Percentiles rank a stretch among this genome's conserved stretches.
Evolutionary conservation across 352 stramenopile genomes (phyloP).

Genomic region (Thraustochytrium striatum): DNA sequence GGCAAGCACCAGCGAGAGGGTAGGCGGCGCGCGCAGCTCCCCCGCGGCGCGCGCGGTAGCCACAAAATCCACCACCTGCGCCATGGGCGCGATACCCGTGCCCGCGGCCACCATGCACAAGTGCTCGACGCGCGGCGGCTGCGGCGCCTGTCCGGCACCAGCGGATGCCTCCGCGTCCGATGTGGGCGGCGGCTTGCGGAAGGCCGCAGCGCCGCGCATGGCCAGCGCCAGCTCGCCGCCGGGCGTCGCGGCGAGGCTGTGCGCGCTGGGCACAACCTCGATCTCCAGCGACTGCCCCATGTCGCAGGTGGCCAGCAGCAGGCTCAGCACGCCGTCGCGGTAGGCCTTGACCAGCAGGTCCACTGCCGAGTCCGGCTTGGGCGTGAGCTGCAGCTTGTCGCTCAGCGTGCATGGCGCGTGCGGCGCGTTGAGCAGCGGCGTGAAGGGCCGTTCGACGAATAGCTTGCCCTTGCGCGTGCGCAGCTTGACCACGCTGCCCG

Average conservation of each 20-base stretch:
- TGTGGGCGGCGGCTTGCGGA: too few relatives aligned
- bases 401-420: neutral
- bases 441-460: constrained; percentile 13
- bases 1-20: constrained; percentile 19
- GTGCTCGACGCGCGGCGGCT: neutral
- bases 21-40: neutral
- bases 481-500: constrained; percentile 20
- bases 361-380: too few relatives aligned
- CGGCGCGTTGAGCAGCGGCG: neutral
- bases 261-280: neutral
- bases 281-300: neutral
- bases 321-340: neutral
- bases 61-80: constrained; percentile 11
- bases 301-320: neutral
- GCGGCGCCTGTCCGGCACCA: neutral
- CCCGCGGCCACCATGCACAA: constrained; percentile 19
- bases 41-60: neutral
- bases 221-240: neutral
- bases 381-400: too few relatives aligned
- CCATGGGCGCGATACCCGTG: constrained; percentile 25
- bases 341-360: constrained; percentile 22
- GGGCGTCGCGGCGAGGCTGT: neutral
- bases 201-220: neutral
- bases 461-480: neutral
- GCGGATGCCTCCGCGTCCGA: too few relatives aligned